Conservation (phyloP, 1,284 basidiomycete genomes). For the Stereum hirsutum region DNA sequence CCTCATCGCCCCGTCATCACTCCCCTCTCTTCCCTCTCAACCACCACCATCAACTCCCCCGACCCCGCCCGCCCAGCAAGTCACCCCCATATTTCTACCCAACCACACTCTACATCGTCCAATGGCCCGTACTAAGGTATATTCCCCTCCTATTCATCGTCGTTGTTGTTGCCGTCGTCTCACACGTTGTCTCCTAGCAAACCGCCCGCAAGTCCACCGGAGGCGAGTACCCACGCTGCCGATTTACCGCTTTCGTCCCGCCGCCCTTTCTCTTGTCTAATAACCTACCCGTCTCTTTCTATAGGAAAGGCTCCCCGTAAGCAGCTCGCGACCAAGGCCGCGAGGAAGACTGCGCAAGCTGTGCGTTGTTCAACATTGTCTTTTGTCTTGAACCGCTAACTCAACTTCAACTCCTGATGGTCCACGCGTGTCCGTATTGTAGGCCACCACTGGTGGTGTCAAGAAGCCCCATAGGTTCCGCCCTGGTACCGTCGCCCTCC, state of each 20-base stretch:
- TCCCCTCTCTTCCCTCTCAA: slow-evolving; percentile 7
- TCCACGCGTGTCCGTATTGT: background rate
- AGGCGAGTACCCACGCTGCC: slow-evolving; percentile 35
- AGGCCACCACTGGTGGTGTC: slow-evolving; percentile 89
- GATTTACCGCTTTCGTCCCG: slow-evolving; percentile 2
- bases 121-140: slow-evolving; percentile 15
- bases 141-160: background rate
- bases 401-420: slow-evolving; percentile 10
- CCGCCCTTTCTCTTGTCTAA: slow-evolving; percentile 8
- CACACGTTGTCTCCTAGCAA: slow-evolving; percentile 9
- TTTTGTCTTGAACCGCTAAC: slow-evolving; percentile 11
- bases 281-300: slow-evolving; percentile 13
- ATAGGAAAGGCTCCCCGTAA: slow-evolving; percentile 81
- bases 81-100: slow-evolving; percentile 5
- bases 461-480: slow-evolving; percentile 98
- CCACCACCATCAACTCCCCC: slow-evolving; percentile 9
- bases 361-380: slow-evolving; percentile 34
- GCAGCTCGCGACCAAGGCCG: slow-evolving; percentile 88
- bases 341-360: slow-evolving; percentile 67
- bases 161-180: background rate
- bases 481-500: slow-evolving; percentile 96
- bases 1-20: slow-evolving; percentile 6
- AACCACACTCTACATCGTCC: slow-evolving; percentile 1
- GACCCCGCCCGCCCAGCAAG: background rate
- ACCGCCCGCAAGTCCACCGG: slow-evolving; percentile 45